phyloP scores from a whole-genome alignment of 2,329 filamentous ascomycete species.

The Aspergillus calidoustus region DNA sequence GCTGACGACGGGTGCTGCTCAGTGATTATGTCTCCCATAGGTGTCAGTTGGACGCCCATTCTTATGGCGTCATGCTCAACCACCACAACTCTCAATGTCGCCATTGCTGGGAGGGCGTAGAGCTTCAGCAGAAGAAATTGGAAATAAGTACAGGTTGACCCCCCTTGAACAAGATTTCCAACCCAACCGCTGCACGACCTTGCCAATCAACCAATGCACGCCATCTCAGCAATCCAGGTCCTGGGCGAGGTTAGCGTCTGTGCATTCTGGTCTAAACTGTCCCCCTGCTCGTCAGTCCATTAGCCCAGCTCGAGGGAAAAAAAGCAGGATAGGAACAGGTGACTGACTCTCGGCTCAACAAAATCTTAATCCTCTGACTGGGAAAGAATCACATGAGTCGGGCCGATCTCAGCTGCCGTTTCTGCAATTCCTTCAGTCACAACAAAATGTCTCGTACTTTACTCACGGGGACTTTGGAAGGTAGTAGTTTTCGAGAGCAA shows the following conservation, averaged over 20 bases:
- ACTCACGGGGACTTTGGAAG: neutral
- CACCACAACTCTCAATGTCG: slow-evolving; percentile 9
- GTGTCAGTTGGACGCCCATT: neutral
- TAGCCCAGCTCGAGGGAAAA: neutral
- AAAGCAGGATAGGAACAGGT: slow-evolving; percentile 6
- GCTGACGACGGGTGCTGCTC: neutral
- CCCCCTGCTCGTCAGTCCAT: slow-evolving; percentile 1
- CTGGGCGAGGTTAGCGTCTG: slow-evolving; percentile 13
- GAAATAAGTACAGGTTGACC: neutral
- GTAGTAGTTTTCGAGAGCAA: neutral
- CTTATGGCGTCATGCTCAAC: slow-evolving; percentile 7
- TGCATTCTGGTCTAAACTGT: slow-evolving; percentile 1
- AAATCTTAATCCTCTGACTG: slow-evolving; percentile 5
- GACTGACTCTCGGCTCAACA: neutral
- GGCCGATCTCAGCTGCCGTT: neutral
- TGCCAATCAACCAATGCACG: slow-evolving; percentile 5
- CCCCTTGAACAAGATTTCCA: neutral
- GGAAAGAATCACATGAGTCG: slow-evolving; percentile 2
- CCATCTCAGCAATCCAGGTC: slow-evolving; percentile 13
- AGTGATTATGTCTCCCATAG: neutral
- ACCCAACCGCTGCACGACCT: slow-evolving; percentile 6
- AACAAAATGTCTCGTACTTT: neutral
- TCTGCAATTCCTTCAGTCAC: neutral
- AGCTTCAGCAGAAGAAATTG: neutral
- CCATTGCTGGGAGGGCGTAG: neutral